phyloP scores from a whole-genome alignment of 495 filamentous ascomycete genomes.

The Talaromyces ruber region DNA sequence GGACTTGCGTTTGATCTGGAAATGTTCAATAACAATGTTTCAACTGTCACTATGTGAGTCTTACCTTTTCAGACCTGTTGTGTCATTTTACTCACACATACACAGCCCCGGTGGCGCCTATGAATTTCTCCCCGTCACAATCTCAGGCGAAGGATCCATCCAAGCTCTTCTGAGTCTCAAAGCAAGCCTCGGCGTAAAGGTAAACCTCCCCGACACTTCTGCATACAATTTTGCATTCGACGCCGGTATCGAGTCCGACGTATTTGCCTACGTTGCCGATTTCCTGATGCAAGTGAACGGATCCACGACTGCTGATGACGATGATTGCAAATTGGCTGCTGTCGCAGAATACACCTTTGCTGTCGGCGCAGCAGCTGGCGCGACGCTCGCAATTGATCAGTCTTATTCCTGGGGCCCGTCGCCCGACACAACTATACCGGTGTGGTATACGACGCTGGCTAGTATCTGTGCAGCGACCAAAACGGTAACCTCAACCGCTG shows the following conservation, averaged over 20 bases:
- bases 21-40: conserved; percentile 36
- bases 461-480: conserved; percentile 28
- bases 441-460: conserved; percentile 45
- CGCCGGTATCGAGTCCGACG: conserved; percentile 35
- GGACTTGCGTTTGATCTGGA: conserved; percentile 30
- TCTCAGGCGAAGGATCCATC: conserved; percentile 28
- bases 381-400: conserved; percentile 29
- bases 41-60: conserved; percentile 36
- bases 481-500: conserved; percentile 12
- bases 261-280: conserved; percentile 43
- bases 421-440: conserved; percentile 32
- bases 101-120: conserved; percentile 41
- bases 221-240: conserved; percentile 12
- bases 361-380: conserved; percentile 42
- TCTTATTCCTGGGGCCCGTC: conserved; percentile 40
- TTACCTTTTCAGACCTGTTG: neutral
- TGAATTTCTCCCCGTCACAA: conserved; percentile 47
- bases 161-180: conserved; percentile 36
- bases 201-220: conserved; percentile 12
- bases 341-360: conserved; percentile 39
- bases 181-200: conserved; percentile 32
- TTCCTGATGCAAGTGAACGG: conserved; percentile 41
- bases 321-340: conserved; percentile 31
- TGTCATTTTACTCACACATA: neutral
- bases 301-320: conserved; percentile 12